These are phyloP conservation scores for Xylaria arbuscula DNA, from an alignment of 2,329 filamentous ascomycete species.

Conservation along the genomic window DNA sequence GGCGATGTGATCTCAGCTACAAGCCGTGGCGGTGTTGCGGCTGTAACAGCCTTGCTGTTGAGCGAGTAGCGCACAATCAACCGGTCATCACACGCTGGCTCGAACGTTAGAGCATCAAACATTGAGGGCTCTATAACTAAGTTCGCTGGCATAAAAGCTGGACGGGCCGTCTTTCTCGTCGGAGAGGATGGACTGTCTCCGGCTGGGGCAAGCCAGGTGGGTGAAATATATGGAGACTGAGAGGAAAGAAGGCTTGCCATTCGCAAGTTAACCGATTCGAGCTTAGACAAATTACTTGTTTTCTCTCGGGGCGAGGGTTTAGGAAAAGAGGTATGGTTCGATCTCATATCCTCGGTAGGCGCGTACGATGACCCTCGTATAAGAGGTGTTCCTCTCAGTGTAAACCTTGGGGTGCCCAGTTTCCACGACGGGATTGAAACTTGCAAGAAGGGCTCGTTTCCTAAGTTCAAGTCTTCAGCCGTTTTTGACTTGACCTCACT, in stretches of 20 bases:
- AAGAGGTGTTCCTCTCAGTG: slow-evolving; percentile 77
- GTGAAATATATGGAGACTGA: slow-evolving; percentile 49
- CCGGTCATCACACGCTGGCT: slow-evolving; percentile 81
- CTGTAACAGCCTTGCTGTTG: slow-evolving; percentile 78
- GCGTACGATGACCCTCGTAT: slow-evolving; percentile 84
- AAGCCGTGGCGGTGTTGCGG: slow-evolving; percentile 88
- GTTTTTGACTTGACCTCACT: slow-evolving; percentile 71
- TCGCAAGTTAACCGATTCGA: slow-evolving; percentile 49
- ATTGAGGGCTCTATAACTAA: slow-evolving; percentile 75
- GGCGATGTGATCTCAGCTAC: slow-evolving; percentile 97
- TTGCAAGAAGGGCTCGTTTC: slow-evolving; percentile 68
- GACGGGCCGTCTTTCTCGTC: slow-evolving; percentile 55
- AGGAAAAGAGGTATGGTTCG: slow-evolving; percentile 67
- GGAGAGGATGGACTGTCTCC: slow-evolving; percentile 49
- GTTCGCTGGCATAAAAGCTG: slow-evolving; percentile 62
- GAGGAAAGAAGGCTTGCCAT: slow-evolving; percentile 55
- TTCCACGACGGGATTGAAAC: slow-evolving; percentile 86
- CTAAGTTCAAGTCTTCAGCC: slow-evolving; percentile 64
- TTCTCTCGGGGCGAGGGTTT: slow-evolving; percentile 52
- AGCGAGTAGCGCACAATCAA: slow-evolving; percentile 85
- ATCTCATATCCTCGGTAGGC: slow-evolving; percentile 77
- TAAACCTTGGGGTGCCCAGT: slow-evolving; percentile 85
- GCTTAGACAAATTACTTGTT: slow-evolving; percentile 45
- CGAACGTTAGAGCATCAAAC: slow-evolving; percentile 83
- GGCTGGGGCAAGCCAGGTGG: slow-evolving; percentile 38